Percentiles rank a stretch among this genome's conserved stretches.
Conservation (phyloP, 371 early-diverging fungal species). For the Apophysomyces elegans region DNA sequence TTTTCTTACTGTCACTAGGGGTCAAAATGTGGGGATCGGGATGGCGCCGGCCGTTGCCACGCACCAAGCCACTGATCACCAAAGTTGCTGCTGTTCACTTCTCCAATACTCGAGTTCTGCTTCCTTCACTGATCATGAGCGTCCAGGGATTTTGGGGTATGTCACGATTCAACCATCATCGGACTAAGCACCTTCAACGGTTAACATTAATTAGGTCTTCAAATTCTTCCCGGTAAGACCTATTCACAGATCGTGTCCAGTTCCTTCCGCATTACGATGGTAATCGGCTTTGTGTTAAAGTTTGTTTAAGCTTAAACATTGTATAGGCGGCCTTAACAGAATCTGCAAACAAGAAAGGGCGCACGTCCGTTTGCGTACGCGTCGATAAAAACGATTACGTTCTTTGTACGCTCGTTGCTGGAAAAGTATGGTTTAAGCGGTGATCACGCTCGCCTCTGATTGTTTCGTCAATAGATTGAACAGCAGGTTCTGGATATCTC, state of each 20-base stretch:
- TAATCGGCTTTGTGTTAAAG: conserved; percentile 30
- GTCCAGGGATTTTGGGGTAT: conserved; percentile 32
- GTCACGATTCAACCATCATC: not conserved
- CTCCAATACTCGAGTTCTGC: not conserved
- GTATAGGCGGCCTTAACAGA: conserved; percentile 69
- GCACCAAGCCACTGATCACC: not conserved
- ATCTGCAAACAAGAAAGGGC: conserved; percentile 45
- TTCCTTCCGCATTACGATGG: conserved; percentile 74
- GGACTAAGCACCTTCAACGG: not conserved
- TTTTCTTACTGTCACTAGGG: too few relatives aligned
- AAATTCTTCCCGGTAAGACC: conserved; percentile 64
- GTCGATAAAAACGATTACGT: conserved; percentile 73
- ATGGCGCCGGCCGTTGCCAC: not conserved
- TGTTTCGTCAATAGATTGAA: conserved; percentile 18
- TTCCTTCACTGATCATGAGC: conserved; percentile 13
- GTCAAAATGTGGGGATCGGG: too few relatives aligned
- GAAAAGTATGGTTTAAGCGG: conserved; percentile 34
- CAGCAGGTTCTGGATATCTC: conserved; percentile 75
- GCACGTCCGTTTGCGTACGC: conserved; percentile 66
- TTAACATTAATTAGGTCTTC: conserved; percentile 40
- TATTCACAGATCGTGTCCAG: conserved; percentile 72
- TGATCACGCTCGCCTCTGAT: not conserved
- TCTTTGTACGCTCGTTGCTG: conserved; percentile 75
- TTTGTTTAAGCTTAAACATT: not conserved
- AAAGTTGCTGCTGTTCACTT: not conserved